phyloP scores from a whole-genome alignment of 1,284 basidiomycete genomes.

The Ceratorhiza oryzae-sativae region DNA sequence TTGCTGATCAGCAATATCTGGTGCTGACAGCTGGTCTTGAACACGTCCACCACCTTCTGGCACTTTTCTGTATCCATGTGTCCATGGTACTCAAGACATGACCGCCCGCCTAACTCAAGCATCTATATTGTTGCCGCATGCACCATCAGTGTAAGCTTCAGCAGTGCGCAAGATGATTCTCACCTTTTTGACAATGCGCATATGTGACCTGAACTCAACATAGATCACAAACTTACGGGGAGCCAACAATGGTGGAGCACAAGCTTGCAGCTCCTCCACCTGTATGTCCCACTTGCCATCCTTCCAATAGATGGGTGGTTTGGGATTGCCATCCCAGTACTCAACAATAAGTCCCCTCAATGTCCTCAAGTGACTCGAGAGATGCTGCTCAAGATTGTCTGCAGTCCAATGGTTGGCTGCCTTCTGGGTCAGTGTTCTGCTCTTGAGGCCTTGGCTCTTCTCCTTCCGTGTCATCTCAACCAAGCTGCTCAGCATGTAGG shows the following conservation, averaged over 20 bases:
- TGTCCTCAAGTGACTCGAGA: neutral
- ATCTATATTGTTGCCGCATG: neutral
- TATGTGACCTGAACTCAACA: neutral
- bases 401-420: neutral
- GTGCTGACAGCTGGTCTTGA: neutral
- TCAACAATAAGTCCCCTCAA: neutral
- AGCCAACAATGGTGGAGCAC: neutral
- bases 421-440: neutral
- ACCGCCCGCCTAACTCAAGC: neutral
- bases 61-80: neutral
- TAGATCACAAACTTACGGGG: constrained; percentile 28
- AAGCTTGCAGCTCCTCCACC: neutral
- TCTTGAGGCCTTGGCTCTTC: neutral
- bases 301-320: neutral
- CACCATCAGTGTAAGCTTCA: neutral
- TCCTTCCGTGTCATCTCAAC: neutral
- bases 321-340: constrained; percentile 20
- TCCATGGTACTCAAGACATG: neutral
- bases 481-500: neutral
- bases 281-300: constrained; percentile 4
- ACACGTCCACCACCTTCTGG: neutral
- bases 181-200: neutral
- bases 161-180: neutral
- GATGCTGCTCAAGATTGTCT: neutral
- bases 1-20: constrained; percentile 33